Base-by-base conservation (phyloP, 192 early-diverging fungal species). In the Coemansia javaensis region DNA sequence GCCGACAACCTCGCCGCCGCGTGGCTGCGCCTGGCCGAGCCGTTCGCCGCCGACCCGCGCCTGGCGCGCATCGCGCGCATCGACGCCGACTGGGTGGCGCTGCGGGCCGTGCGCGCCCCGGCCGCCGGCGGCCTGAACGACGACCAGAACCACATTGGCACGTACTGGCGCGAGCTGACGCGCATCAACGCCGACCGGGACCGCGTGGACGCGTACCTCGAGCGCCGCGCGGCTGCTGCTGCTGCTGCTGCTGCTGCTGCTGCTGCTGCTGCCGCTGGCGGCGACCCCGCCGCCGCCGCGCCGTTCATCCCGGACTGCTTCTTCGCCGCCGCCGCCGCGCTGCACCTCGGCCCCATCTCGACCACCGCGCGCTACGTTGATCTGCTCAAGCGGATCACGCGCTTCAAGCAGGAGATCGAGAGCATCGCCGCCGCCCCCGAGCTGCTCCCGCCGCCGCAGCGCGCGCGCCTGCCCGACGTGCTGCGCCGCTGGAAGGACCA, bases 281-380 rank as follows among this genome's bases (percentile, higher is more conserved):
- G 21, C 13, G 40, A 56, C 40, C 41, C 35, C 6, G 30, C 22
- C 4, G 34, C 56, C 0, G 38, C 42, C 15, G 38, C 75, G 15
- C 56, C 79, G 53, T 98, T 98, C 56, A 89, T 97, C 30, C 81
- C 93, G 2, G 90, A 97, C 50, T 78, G 88, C 15, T 97, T 98
- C 63, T 90, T 85, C 47, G 50, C 92, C 6, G 84, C 92, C 0
- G 63, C 95, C 10, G 72, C 78, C 11, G 75, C 85, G 7, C 75
- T 88, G 39, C 96, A 96, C 56, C 81, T 87, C 34, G 91, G 93
- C 10, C 70, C 86, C 13, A 74, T 95, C 22, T 78, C 83, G 42
- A 83, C 77, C 13, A 77, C 87, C 44, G 77, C 82, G 2, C 79
- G 79, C 25, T 94, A 85, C 45, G 76, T 81, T 40, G 66, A 77